Evolutionary conservation across 75 land plant species (phyloP), one percentile per base, ranked within the genome.

Genomic region (Pseudotsuga menziesii): DNA sequence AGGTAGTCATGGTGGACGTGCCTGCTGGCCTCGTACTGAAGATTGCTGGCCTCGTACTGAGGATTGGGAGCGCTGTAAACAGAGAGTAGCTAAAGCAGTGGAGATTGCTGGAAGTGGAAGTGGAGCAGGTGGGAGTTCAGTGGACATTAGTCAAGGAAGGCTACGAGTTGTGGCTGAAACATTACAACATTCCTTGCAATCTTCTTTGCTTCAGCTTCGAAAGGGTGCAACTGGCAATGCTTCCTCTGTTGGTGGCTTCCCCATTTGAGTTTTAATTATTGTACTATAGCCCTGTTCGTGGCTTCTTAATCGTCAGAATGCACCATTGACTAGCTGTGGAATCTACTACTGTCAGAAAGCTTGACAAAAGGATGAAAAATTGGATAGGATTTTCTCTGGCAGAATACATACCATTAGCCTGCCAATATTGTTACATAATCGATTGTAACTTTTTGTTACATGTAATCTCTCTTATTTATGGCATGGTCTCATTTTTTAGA

Each of bases 1-100:
- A 62, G 99, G 99, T 16, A 97, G 99, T 66, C 99, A 97, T 80
- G 99, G 99, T 55, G 99, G 99, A 2, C 86, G 89, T 61, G 90
- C 99, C 20, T 97, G 98, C 60, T 97, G 98, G 96, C 72, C 83
- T 12, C 76, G 90, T 12, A 14, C 63, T 32, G 99, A 97, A 35
- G 98, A 97, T 63, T 97, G 99, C 98, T 98, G 95, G 12, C 86
- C 83, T 12, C 76, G 90, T 12, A 14, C 63, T 32, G 99, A 97
- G 44, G 98, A 97, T 63, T 97, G 99, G 99, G 99, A 97, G 12
- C 86, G 83, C 39, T 91, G 93, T 80, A 97, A 91, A 76, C 92
- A 92, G 55, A 88, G 82, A 76, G 89, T 94, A 7, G 84, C 88
- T 22, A 89, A 85, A 36, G 85, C 91, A 26, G 84, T 95, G 11